Conservation (phyloP, 495 filamentous ascomycete species). For the Physcia stellaris region DNA sequence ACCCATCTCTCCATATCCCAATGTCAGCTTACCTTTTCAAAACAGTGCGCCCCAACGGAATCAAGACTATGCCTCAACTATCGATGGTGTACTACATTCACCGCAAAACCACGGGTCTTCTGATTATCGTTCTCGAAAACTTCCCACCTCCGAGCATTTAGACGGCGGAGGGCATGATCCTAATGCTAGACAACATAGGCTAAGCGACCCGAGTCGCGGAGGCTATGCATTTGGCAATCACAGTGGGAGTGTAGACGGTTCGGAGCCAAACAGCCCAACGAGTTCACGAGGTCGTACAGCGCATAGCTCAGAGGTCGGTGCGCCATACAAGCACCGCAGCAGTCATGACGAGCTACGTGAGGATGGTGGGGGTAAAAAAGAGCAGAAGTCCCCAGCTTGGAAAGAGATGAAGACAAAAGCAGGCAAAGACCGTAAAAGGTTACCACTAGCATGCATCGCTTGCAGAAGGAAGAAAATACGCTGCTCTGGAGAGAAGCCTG, state of each 20-base stretch:
- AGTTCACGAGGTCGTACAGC: slow-evolving; percentile 30
- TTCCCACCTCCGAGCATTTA: slow-evolving; percentile 2
- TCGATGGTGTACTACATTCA: slow-evolving; percentile 5
- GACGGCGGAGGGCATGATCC: slow-evolving; percentile 1
- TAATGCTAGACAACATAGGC: not conserved
- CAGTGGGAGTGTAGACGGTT: slow-evolving; percentile 15
- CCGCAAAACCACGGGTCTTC: slow-evolving; percentile 2
- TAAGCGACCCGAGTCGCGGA: too few species aligned
- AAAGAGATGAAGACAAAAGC: slow-evolving; percentile 96
- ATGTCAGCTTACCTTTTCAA: slow-evolving; percentile 7
- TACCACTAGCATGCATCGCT: slow-evolving; percentile 91
- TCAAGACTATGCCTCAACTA: slow-evolving; percentile 2
- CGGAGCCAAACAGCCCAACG: slow-evolving; percentile 30
- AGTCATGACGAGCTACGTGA: slow-evolving; percentile 14
- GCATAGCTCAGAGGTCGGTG: slow-evolving; percentile 4
- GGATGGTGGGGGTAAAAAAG: slow-evolving; percentile 29
- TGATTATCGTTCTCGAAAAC: not conserved
- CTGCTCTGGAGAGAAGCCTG: slow-evolving; percentile 93
- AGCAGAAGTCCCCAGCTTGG: slow-evolving; percentile 61
- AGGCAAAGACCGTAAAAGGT: slow-evolving; percentile 85
- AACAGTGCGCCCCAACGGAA: slow-evolving; percentile 2
- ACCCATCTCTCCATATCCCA: slow-evolving; percentile 7
- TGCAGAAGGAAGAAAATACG: slow-evolving; percentile 96
- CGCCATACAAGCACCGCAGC: slow-evolving; percentile 1
- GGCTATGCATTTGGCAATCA: not conserved